Evolutionary conservation across 129 eudicot species (phyloP), one percentile per base, ranked within the genome.

Genomic region (Calendula officinalis): DNA sequence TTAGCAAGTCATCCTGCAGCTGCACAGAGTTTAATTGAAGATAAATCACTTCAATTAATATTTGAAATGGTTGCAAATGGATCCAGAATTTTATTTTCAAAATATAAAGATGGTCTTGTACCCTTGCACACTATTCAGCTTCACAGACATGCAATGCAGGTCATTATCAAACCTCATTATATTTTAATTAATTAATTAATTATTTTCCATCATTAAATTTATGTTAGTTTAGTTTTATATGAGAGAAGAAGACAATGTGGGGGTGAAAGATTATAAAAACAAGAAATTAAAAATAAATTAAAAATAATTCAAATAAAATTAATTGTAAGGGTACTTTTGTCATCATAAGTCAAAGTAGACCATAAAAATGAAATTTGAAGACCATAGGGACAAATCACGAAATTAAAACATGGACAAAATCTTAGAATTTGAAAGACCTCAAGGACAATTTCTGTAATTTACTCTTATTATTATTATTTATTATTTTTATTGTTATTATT

Each of bases 81-180:
- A 43, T 94, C 99, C 17, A 67, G 86, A 45, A 27, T 60, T 72
- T 90, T 83, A 57, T 82, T 80, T 75, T 80, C 89, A 33, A 83
- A 79, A 66, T 85, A 74, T 58, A 85, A 81, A 69, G 89, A 88
- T 69, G 99, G 90, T 39, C 84, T 84, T 61, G 87, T 82, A 62
- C 87, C 97, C 37, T 67, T 94, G 84, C 99, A 94, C 81, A 83
- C 77, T 57, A 83, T 89, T 81, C 99, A 94, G 84, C 92, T 94
- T 43, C 97, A 94, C 58, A 86, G 99, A 66, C 99, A 94, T 82
- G 99, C 99, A 68, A 89, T 85, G 97, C 97, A 94, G 97, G 99
- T 84, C 70, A 47, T 35, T 5, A 34, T 73, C 35, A 48, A 48
- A 46, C 56, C 44, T 41, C 3, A 40, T 58, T 61, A 14, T 30